Percentiles rank a stretch among this genome's conserved stretches.
Evolutionary conservation across 2,329 filamentous ascomycete genomes (phyloP).

Genomic region (Pseudocercospora crystallina): DNA sequence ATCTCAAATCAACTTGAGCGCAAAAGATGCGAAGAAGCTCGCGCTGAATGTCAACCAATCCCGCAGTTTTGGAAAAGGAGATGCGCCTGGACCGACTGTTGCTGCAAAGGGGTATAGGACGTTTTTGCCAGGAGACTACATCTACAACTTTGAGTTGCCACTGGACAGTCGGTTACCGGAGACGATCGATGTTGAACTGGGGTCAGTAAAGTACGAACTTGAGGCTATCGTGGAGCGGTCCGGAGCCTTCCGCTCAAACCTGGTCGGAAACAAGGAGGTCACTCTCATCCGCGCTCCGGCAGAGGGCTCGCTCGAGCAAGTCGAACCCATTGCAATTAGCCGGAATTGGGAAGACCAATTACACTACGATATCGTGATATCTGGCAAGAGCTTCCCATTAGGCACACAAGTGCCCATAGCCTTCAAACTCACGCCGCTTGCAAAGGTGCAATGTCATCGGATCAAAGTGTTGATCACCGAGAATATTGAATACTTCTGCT

Average conservation of each 20-base stretch:
- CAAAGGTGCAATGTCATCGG: conserved; percentile 90
- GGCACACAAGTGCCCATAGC: conserved; percentile 86
- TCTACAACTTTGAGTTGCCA: conserved; percentile 78
- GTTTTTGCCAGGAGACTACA: conserved; percentile 73
- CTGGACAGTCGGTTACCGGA: conserved; percentile 78
- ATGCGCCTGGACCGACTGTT: conserved; percentile 60
- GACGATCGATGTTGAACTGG: conserved; percentile 82
- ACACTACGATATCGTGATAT: conserved; percentile 94
- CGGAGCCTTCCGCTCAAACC: conserved; percentile 84
- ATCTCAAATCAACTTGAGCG: conserved; percentile 44
- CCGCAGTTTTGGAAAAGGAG: conserved; percentile 80
- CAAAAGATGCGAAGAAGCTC: conserved; percentile 62
- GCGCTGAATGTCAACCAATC: conserved; percentile 80
- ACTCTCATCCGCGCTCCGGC: conserved; percentile 80
- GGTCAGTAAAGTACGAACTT: conserved; percentile 83
- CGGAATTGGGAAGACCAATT: conserved; percentile 93
- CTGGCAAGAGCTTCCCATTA: conserved; percentile 89
- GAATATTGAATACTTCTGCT: conserved; percentile 86
- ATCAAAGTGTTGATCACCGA: conserved; percentile 91
- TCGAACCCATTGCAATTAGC: conserved; percentile 90
- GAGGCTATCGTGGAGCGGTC: conserved; percentile 82
- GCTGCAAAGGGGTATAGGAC: conserved; percentile 81
- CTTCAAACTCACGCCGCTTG: conserved; percentile 87
- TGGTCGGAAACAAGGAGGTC: conserved; percentile 79
- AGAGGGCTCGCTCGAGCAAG: conserved; percentile 83